A percentile compares a stretch with the other conserved stretches of the same genome.
phyloP scores from a whole-genome alignment of 2,329 filamentous ascomycete species.

The Exophiala mesophila region DNA sequence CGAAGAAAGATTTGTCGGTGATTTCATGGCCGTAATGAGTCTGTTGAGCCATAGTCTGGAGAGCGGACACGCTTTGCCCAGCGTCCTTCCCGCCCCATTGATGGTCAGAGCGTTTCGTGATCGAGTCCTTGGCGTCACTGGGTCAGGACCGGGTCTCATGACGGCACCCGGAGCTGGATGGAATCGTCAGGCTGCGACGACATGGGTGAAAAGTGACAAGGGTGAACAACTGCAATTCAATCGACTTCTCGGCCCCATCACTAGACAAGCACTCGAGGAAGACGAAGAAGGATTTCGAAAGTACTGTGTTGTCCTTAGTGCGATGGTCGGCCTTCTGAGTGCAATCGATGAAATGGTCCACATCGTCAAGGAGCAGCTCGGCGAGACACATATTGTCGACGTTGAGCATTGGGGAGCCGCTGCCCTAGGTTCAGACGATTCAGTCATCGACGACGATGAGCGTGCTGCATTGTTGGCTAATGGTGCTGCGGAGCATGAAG shows the following conservation, averaged over 20 bases:
- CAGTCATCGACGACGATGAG: neutral
- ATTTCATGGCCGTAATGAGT: constrained; percentile 48
- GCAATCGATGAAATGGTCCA: constrained; percentile 44
- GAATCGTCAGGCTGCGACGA: too few species aligned
- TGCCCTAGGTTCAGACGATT: neutral
- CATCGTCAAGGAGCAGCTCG: constrained; percentile 41
- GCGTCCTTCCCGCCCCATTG: constrained; percentile 46
- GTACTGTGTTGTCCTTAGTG: constrained; percentile 45
- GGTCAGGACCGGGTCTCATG: constrained; percentile 28
- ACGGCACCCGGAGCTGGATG: constrained; percentile 28
- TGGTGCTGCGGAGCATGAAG: neutral
- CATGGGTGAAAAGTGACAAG: too few species aligned
- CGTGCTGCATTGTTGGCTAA: neutral
- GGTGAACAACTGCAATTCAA: neutral
- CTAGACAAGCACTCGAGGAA: constrained; percentile 16
- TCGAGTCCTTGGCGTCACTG: constrained; percentile 21
- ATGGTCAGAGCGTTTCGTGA: constrained; percentile 34
- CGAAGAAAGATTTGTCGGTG: constrained; percentile 43
- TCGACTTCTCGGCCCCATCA: neutral
- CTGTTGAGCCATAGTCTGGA: constrained; percentile 46
- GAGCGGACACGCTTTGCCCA: constrained; percentile 46
- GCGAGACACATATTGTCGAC: constrained; percentile 37
- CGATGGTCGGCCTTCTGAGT: constrained; percentile 42
- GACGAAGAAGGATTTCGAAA: constrained; percentile 42
- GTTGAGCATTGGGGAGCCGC: constrained; percentile 2